These are phyloP conservation scores for Rhodotorula sp. DNA, from an alignment of 1,284 basidiomycete species.

Conservation along the genomic window DNA sequence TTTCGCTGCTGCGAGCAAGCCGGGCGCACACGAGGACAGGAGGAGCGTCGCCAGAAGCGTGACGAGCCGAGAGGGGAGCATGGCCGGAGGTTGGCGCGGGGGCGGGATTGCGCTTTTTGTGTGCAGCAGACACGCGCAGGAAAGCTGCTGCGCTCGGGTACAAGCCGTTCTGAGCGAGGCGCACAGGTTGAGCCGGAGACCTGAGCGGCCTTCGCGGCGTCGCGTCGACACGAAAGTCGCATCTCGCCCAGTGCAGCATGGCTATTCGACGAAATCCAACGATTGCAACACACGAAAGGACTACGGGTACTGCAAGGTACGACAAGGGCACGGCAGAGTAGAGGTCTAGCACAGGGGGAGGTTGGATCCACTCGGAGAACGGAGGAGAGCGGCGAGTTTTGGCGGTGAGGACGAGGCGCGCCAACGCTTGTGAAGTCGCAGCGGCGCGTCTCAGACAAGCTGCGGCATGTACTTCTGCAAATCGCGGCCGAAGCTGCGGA, in stretches of 20 bases:
- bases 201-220: not conserved
- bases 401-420: not conserved
- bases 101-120: not conserved
- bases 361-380: not conserved
- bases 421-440: not conserved
- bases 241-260: too few species aligned
- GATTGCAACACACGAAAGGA: not conserved
- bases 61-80: conserved; percentile 4
- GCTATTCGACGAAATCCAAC: not conserved
- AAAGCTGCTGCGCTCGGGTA: too few species aligned
- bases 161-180: too few species aligned
- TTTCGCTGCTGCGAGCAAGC: conserved; percentile 3
- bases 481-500: conserved; percentile 21
- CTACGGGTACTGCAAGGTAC: not conserved
- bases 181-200: too few species aligned
- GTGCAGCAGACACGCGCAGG: too few species aligned
- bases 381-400: not conserved
- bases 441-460: not conserved
- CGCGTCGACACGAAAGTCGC: too few species aligned
- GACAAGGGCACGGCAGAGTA: too few species aligned
- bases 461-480: conserved; percentile 9
- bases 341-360: too few species aligned
- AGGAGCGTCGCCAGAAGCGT: not conserved
- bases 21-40: not conserved
- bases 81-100: not conserved